phyloP scores from a whole-genome alignment of 768 basidiomycete genomes.

The Lentinus brumalis region DNA sequence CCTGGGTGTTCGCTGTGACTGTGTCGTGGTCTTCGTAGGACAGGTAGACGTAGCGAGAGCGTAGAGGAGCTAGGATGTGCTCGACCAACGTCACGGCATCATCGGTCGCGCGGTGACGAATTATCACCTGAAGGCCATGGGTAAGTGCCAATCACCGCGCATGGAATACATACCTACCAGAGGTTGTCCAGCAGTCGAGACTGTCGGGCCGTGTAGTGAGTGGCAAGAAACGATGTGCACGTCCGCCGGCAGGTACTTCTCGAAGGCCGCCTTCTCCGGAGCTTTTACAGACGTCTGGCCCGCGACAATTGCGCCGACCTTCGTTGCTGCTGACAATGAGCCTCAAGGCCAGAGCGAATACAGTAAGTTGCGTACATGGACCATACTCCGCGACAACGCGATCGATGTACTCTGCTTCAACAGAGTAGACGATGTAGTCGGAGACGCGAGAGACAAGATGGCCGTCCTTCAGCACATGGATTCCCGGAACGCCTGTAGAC shows the following conservation, averaged over 20 bases:
- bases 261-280: slow-evolving; percentile 89
- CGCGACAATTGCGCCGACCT: slow-evolving; percentile 86
- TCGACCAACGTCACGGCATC: slow-evolving; percentile 78
- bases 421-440: slow-evolving; percentile 94
- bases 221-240: slow-evolving; percentile 91
- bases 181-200: slow-evolving; percentile 87
- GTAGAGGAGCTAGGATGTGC: slow-evolving; percentile 74
- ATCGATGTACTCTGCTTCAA: slow-evolving; percentile 88
- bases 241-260: slow-evolving; percentile 82
- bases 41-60: slow-evolving; percentile 86
- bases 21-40: slow-evolving; percentile 96
- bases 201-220: slow-evolving; percentile 91
- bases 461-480: slow-evolving; percentile 75
- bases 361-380: slow-evolving; percentile 64
- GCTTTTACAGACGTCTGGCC: slow-evolving; percentile 98
- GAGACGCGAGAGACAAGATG: slow-evolving; percentile 86
- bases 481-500: slow-evolving; percentile 52
- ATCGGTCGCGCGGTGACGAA: slow-evolving; percentile 81
- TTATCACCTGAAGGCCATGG: slow-evolving; percentile 65
- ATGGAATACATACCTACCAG: slow-evolving; percentile 51
- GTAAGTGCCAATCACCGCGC: background rate
- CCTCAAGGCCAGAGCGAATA: background rate
- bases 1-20: slow-evolving; percentile 98
- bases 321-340: slow-evolving; percentile 64
- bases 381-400: slow-evolving; percentile 86